These are phyloP conservation scores for Cucumis cinereus DNA, from an alignment of 306 rosid species.

Conservation along the genomic window DNA sequence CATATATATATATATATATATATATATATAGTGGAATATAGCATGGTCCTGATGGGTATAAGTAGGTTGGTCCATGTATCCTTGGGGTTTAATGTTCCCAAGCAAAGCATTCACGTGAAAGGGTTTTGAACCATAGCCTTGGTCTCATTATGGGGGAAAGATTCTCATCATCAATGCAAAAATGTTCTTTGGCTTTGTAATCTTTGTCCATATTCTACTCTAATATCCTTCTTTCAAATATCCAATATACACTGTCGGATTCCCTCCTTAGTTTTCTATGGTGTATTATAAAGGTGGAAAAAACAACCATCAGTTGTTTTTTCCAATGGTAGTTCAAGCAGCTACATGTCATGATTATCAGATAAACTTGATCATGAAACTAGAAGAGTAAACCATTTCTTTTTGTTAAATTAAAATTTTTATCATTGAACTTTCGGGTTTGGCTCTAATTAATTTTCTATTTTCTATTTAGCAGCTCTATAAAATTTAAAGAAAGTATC, in stretches of 20 bases:
- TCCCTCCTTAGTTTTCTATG: too few species aligned
- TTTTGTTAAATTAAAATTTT: not conserved
- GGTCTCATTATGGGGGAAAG: not conserved
- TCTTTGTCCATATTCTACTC: slow-evolving; percentile 1
- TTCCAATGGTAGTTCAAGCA: not conserved
- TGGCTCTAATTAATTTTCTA: too few species aligned
- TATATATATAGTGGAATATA: not conserved
- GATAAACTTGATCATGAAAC: not conserved
- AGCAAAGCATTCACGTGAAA: slow-evolving; percentile 12
- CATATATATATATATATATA: not conserved
- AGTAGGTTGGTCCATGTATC: slow-evolving; percentile 5
- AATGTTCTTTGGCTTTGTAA: not conserved
- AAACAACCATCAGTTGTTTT: too few species aligned
- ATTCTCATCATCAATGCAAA: not conserved
- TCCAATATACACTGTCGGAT: not conserved
- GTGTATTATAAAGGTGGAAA: not conserved
- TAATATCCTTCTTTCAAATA: not conserved
- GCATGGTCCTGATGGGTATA: slow-evolving; percentile 2
- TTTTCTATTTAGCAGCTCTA: too few species aligned
- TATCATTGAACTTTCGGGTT: not conserved
- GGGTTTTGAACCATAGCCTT: not conserved
- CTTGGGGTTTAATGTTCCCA: not conserved
- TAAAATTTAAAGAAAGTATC: too few species aligned
- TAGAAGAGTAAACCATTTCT: not conserved
- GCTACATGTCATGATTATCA: not conserved